Base-by-base conservation (phyloP, 2,329 filamentous ascomycete genomes). In the Bipolaris cookei region DNA sequence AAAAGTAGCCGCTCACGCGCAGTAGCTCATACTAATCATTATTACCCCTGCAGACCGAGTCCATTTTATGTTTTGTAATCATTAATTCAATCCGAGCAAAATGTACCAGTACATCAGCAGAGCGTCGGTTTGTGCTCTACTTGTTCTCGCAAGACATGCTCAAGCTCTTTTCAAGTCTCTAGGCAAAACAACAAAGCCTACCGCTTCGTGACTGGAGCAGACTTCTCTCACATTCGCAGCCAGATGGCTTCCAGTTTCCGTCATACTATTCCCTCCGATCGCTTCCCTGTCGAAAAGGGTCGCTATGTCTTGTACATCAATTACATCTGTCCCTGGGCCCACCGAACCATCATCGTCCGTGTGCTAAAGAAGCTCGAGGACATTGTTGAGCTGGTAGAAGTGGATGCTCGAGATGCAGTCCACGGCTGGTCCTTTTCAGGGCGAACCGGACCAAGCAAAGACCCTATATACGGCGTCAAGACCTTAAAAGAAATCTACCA, bases 401-500 rank as follows among this genome's bases (percentile, higher is more conserved):
- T 80, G 30, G 78, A 79, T 51, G 64, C 58, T 32, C 62, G 65
- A 48, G 70, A 74, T 47, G 42, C 61, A 16, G 55, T 56, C 3
- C 69, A 73, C 23, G 71, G 72, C 10, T 76, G 74, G 74, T 72
- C 63, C 30, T 76, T 76, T 51, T 68, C 65, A 3, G 70, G 71
- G 23, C 25, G 38, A 5, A 64, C 61, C 18, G 74, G 74, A 0
- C 71, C 70, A 16, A 59, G 61, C 3, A 50, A 51, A 13, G 72
- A 75, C 41, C 74, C 73, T 14, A 45, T 71, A 7, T 66, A 70
- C 39, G 72, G 73, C 48, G 64, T 68, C 68, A 58, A 72, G 45
- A 73, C 65, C 54, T 32, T 76, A 42, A 86, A 88, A 53, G 81
- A 95, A 46, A 74, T 96, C 39, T 96, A 96, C 79, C 86, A 91